phyloP scores from a whole-genome alignment of 2,329 filamentous ascomycete species.

The Colletotrichum scovillei region DNA sequence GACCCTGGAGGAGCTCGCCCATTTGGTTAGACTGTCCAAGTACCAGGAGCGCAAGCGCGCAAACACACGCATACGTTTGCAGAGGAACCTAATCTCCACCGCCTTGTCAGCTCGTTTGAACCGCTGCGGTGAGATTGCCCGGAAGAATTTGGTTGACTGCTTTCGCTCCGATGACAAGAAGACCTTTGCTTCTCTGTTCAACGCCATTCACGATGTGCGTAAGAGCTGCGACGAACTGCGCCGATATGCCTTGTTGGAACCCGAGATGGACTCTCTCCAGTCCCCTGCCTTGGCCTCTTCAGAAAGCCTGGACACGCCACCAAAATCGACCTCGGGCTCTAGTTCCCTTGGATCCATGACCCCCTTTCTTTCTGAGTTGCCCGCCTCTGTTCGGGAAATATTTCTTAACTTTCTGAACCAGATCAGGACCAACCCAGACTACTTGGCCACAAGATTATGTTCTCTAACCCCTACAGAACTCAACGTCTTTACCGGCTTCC shows the following conservation, averaged over 20 bases:
- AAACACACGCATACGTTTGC: constrained; percentile 78
- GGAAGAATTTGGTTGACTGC: constrained; percentile 80
- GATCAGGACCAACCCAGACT: constrained; percentile 87
- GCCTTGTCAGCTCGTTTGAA: constrained; percentile 80
- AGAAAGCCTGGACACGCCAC: constrained; percentile 30
- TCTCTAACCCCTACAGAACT: constrained; percentile 82
- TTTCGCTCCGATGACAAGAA: constrained; percentile 85
- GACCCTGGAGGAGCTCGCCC: constrained; percentile 80
- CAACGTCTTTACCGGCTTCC: constrained; percentile 79
- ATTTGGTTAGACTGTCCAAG: constrained; percentile 80
- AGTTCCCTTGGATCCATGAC: constrained; percentile 57
- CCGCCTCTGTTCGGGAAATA: constrained; percentile 77
- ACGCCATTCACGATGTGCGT: constrained; percentile 82
- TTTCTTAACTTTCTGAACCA: constrained; percentile 84
- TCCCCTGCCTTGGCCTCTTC: constrained; percentile 57
- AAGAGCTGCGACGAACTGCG: constrained; percentile 80
- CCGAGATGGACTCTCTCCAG: constrained; percentile 75
- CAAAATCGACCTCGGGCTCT: constrained; percentile 36
- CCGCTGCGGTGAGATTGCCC: constrained; percentile 78
- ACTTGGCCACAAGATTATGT: constrained; percentile 84
- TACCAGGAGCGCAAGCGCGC: constrained; percentile 85
- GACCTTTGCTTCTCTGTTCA: constrained; percentile 78
- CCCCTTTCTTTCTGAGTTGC: constrained; percentile 79
- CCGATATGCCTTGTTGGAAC: constrained; percentile 77
- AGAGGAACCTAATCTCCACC: constrained; percentile 79